Base-by-base conservation (phyloP, 2,329 filamentous ascomycete genomes). In the Cryphonectria japonica region DNA sequence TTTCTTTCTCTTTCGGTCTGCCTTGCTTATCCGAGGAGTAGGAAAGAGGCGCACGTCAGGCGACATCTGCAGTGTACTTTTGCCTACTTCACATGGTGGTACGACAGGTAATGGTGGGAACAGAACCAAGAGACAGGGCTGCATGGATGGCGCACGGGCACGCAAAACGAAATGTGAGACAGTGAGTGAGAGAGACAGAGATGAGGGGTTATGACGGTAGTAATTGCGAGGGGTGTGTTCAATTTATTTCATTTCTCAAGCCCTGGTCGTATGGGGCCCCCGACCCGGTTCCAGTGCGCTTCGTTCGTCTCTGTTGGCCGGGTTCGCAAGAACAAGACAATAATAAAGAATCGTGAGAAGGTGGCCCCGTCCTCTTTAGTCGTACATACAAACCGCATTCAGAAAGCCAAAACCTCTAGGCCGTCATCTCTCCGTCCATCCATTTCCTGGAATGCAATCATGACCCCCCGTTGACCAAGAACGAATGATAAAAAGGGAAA, bases 21-120 rank as follows among this genome's bases (percentile, higher is more conserved):
- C 34, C 13, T 26, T 61, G 59, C 59, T 37, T 59, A 59, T 32
- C 54, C 29, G 54, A 54, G 46, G 22, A n/a, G 9, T 9, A n/a
- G 22, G 22, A 14, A 13, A 59, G 34, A 32, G 29, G 26, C 26
- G 26, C 14, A 59, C 29, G 14, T 59, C 54, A 59, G 54, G 7
- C 54, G 29, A 59, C 54, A 59, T 59, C 54, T 59, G 29, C 26
- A 19, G 54, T 59, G 26, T 32, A 32, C 16, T 29, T 59, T 59
- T 57, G 54, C 54, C 26, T 59, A 19, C 7, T 59, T 32, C 29
- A 59, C 13, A 59, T 34, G 22, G 54, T 59, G 29, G 54, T 32
- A 59, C 54, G 26, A 59, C 29, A 59, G 54, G 14, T 19, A 59
- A 16, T 59, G 54, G 54, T 59, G 54, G 54, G 54, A 32, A 50